A percentile compares a stretch with the other conserved stretches of the same genome.
These are phyloP conservation scores for Colletotrichum filicis DNA, from an alignment of 2,329 filamentous ascomycete species.

Conservation along the genomic window DNA sequence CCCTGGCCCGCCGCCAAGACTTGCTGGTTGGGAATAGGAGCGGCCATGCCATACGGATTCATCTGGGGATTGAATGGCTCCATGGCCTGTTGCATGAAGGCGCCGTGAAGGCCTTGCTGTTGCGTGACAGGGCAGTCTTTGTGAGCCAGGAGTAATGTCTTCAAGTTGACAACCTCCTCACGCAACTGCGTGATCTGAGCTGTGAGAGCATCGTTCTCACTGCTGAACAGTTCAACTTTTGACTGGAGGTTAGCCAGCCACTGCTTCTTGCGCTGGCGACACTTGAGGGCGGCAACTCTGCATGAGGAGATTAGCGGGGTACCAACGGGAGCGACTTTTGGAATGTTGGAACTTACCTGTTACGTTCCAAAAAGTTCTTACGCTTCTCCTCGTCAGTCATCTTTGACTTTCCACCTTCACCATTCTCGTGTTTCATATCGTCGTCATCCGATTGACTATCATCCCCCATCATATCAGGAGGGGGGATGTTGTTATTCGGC, in stretches of 20 bases:
- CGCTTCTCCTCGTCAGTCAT: conserved; percentile 99
- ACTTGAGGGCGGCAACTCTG: conserved; percentile 96
- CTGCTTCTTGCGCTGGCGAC: conserved; percentile 97
- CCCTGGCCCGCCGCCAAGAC: conserved; percentile 66
- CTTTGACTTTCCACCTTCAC: conserved; percentile 73
- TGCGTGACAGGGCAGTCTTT: conserved; percentile 96
- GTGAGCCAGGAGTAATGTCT: conserved; percentile 91
- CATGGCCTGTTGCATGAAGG: conserved; percentile 66
- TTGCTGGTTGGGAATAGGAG: conserved; percentile 61
- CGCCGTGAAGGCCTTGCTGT: conserved; percentile 77
- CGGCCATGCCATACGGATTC: conserved; percentile 69
- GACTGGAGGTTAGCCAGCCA: conserved; percentile 95
- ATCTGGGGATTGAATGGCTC: conserved; percentile 66
- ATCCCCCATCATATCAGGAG: conserved; percentile 39
- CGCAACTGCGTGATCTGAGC: conserved; percentile 85
- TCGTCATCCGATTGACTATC: conserved; percentile 55
- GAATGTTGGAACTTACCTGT: conserved; percentile 73
- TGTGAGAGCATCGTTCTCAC: conserved; percentile 89
- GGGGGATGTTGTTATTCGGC: conserved; percentile 56
- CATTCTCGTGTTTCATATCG: conserved; percentile 58
- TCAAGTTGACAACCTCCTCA: conserved; percentile 94
- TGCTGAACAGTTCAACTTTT: conserved; percentile 93
- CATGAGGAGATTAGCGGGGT: conserved; percentile 38
- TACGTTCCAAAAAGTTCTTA: conserved; percentile 96
- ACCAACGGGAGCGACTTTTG: background rate